Base-by-base conservation (phyloP, 495 filamentous ascomycete species). In the Schizothecium vesticola region DNA sequence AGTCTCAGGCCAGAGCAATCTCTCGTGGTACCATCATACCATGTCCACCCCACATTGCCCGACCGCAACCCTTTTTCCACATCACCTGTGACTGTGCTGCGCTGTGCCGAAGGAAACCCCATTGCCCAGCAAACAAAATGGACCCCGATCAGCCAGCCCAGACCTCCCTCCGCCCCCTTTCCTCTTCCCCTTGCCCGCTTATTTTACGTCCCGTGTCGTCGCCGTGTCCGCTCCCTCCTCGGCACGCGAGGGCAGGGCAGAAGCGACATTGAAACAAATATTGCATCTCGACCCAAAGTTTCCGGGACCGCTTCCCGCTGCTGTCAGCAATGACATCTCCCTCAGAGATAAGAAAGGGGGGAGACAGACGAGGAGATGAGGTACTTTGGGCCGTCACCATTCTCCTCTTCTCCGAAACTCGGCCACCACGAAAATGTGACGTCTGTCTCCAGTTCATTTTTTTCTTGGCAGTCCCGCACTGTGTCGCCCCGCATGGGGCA, bases 1-100 rank as follows among this genome's bases (percentile, higher is more conserved):
- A 61, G 6, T 61, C 26, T 73, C 71, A 64, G 63, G 43, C 57
- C 61, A 73, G 69, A 26, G 25, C 66, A 69, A 73, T 71, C 51
- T 71, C 58, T 58, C 56, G 63, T 73, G 56, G 69, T 61, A 16
- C 64, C 66, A 73, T 73, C 33, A 66, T 61, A 16, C 64, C 66
- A 73, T 66, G 23, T 43, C 65, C 56, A 64, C 61, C 22, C 26
- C 36, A 66, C 26, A 26, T 66, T 55, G 64, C 26, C 64, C 56
- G 57, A 36, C n/a, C 51, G 2, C 56, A 22, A 16, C 36, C 24
- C 64, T 59, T 36, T 36, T 36, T 13, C 33, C 51, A 59, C 26
- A 26, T 57, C 3, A 61, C 43, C 43, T 51, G 43, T 51, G 43
- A 33, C 43, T n/a, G 13, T 36, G 11, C 31, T 36, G 3, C 16